Conservation (phyloP, 2,329 filamentous ascomycete genomes). For the Akanthomyces lecanii region DNA sequence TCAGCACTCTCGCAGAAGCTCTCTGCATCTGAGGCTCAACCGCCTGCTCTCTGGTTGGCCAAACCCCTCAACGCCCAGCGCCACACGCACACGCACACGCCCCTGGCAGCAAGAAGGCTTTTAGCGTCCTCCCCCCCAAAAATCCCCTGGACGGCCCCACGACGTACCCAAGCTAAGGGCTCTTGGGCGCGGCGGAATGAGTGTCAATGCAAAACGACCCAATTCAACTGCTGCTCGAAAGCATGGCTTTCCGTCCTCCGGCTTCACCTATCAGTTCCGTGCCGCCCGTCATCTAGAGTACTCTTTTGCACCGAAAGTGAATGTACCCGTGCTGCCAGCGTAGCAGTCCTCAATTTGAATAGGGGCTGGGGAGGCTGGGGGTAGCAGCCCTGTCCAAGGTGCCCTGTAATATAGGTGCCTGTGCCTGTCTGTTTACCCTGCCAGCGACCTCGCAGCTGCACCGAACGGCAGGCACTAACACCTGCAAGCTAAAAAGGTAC, state of each 20-base stretch:
- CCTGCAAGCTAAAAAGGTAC: slow-evolving; percentile 4
- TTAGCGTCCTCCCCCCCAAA: background rate
- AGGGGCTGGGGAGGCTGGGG: too few relatives aligned
- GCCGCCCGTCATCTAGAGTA: background rate
- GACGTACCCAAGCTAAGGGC: background rate
- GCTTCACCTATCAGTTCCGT: background rate
- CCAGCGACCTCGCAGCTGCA: background rate
- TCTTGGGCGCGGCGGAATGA: slow-evolving; percentile 12
- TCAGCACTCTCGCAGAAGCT: too few relatives aligned
- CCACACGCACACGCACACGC: background rate
- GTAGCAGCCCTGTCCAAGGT: background rate
- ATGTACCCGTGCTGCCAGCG: background rate
- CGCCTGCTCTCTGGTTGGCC: slow-evolving; percentile 1
- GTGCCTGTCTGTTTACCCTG: background rate
- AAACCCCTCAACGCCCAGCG: background rate
- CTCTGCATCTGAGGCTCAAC: background rate
- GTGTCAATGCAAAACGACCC: slow-evolving; percentile 6
- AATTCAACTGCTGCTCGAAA: background rate
- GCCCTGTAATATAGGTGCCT: background rate
- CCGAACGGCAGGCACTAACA: background rate
- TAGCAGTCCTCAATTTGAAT: background rate
- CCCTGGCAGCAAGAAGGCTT: background rate
- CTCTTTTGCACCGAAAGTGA: too few relatives aligned
- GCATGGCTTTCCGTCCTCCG: background rate
- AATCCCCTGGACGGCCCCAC: slow-evolving; percentile 8